These are phyloP conservation scores for Calonectria montana DNA, from an alignment of 2,329 filamentous ascomycete species.

Conservation along the genomic window DNA sequence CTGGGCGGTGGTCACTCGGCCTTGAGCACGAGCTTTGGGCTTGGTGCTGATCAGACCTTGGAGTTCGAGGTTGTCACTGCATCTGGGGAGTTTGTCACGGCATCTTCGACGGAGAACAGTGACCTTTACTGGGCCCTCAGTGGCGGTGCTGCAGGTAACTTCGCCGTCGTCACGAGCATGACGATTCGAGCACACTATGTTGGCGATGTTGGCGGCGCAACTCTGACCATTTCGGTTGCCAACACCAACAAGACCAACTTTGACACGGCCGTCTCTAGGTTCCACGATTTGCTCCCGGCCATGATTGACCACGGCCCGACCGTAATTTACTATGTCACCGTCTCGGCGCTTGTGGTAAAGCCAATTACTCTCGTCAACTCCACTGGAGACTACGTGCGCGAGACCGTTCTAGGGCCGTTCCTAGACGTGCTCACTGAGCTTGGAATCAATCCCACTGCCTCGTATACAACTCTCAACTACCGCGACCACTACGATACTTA, in stretches of 20 bases:
- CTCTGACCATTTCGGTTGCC: conserved; percentile 32
- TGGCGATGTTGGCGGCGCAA: conserved; percentile 46
- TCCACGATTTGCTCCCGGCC: conserved; percentile 44
- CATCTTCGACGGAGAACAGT: conserved; percentile 57
- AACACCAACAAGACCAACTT: conserved; percentile 28
- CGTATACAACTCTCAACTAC: conserved; percentile 45
- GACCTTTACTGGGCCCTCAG: conserved; percentile 74
- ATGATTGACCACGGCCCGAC: conserved; percentile 62
- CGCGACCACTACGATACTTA: conserved; percentile 46
- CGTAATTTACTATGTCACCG: conserved; percentile 51
- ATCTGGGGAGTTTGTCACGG: conserved; percentile 59
- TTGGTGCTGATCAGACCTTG: conserved; percentile 70
- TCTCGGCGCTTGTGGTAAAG: conserved; percentile 52
- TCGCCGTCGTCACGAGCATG: conserved; percentile 66
- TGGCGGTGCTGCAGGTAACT: conserved; percentile 70
- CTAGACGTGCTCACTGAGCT: conserved; percentile 37
- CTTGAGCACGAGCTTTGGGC: conserved; percentile 64
- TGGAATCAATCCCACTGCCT: conserved; percentile 41
- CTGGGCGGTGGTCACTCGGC: conserved; percentile 68
- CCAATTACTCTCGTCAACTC: conserved; percentile 60
- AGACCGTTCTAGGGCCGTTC: conserved; percentile 56
- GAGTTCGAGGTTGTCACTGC: conserved; percentile 67
- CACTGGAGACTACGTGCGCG: conserved; percentile 50
- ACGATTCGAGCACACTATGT: conserved; percentile 63
- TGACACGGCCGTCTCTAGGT: conserved; percentile 32